phyloP scores from a whole-genome alignment of 805 yeast species.

The Candida easanensis region DNA sequence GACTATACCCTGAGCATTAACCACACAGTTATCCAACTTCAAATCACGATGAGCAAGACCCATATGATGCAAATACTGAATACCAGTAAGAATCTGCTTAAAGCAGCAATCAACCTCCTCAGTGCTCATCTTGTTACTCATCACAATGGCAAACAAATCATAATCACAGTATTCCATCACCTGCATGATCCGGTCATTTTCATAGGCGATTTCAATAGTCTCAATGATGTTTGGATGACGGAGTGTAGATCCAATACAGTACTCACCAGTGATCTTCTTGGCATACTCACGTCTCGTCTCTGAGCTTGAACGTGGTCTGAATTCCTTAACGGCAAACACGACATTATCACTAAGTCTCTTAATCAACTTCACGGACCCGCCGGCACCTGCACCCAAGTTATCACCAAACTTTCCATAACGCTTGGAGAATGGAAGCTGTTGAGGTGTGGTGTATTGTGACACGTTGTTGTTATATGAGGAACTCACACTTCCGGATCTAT shows the following conservation, averaged over 20 bases:
- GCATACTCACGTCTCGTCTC: slow-evolving; percentile 85
- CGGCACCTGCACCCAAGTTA: slow-evolving; percentile 91
- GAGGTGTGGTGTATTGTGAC: slow-evolving; percentile 36
- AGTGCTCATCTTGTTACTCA: slow-evolving; percentile 83
- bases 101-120: slow-evolving; percentile 86
- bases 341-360: slow-evolving; percentile 62
- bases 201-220: slow-evolving; percentile 88
- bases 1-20: slow-evolving; percentile 77
- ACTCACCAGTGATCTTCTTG: slow-evolving; percentile 89
- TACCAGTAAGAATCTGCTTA: slow-evolving; percentile 79
- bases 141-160: slow-evolving; percentile 90
- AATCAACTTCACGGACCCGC: slow-evolving; percentile 82
- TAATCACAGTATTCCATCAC: slow-evolving; percentile 94
- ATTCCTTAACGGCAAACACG: slow-evolving; percentile 90
- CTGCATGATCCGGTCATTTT: slow-evolving; percentile 80
- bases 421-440: slow-evolving; percentile 58
- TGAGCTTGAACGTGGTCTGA: slow-evolving; percentile 67
- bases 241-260: slow-evolving; percentile 88
- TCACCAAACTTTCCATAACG: slow-evolving; percentile 82
- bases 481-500: slow-evolving; percentile 27
- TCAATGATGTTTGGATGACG: slow-evolving; percentile 88
- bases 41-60: slow-evolving; percentile 92
- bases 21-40: slow-evolving; percentile 90
- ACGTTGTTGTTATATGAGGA: slow-evolving; percentile 37
- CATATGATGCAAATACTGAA: slow-evolving; percentile 74